Percentiles rank a stretch among this genome's conserved stretches.
These are phyloP conservation scores for Alloascoidea africana DNA, from an alignment of 805 yeast species.

Conservation along the genomic window DNA sequence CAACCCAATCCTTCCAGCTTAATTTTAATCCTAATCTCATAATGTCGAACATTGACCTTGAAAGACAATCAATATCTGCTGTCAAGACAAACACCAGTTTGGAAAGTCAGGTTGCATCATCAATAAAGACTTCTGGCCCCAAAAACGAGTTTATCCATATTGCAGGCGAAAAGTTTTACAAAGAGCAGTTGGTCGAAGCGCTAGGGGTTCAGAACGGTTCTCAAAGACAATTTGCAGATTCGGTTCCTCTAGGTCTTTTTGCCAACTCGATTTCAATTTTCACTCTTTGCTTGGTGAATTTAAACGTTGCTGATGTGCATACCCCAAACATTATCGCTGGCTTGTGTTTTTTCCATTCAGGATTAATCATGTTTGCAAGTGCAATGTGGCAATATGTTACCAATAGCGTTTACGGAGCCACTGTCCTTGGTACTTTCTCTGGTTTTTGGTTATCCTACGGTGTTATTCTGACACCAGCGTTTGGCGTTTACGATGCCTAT, in stretches of 20 bases:
- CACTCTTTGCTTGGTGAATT: constrained; percentile 37
- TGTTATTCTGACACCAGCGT: constrained; percentile 37
- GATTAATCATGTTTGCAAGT: constrained; percentile 41
- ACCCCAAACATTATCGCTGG: constrained; percentile 45
- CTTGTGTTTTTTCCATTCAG: constrained; percentile 48
- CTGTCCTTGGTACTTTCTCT: constrained; percentile 23
- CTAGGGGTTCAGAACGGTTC: not conserved
- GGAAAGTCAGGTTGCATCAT: too few relatives aligned
- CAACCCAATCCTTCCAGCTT: too few relatives aligned
- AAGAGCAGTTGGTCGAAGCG: not conserved
- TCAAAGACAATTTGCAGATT: constrained; percentile 30
- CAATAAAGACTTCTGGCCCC: constrained; percentile 1
- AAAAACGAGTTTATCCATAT: not conserved
- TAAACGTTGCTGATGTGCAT: constrained; percentile 39
- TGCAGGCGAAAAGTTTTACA: not conserved
- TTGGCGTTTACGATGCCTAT: constrained; percentile 32
- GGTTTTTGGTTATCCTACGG: constrained; percentile 57
- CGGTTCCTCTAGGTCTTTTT: constrained; percentile 48
- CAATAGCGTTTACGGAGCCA: constrained; percentile 22
- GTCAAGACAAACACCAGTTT: too few relatives aligned
- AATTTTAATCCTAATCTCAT: too few relatives aligned
- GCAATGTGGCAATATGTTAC: constrained; percentile 47
- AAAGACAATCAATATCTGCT: constrained; percentile 1
- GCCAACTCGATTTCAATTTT: constrained; percentile 52
- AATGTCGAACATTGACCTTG: constrained; percentile 1